These are phyloP conservation scores for Juglanconis sp. DNA, from an alignment of 2,329 filamentous ascomycete species.

Conservation along the genomic window DNA sequence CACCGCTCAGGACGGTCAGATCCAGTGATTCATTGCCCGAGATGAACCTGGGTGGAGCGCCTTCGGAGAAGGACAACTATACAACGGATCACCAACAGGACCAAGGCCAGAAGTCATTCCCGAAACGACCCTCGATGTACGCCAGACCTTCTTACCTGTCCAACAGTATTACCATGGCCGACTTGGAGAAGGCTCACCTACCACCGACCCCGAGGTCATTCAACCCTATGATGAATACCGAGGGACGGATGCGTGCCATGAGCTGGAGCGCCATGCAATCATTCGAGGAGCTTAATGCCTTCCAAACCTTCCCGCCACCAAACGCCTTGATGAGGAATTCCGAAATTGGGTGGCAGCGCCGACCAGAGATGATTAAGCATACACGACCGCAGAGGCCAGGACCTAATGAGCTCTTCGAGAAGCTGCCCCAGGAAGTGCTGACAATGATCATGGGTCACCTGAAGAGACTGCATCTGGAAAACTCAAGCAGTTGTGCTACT, in stretches of 20 bases:
- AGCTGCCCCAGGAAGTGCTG: conserved; percentile 57
- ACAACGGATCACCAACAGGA: neutral
- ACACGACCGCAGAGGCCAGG: conserved; percentile 27
- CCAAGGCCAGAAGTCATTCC: neutral
- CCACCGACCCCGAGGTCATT: conserved; percentile 34
- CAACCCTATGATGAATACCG: conserved; percentile 25
- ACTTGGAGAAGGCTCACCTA: neutral
- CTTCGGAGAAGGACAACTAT: neutral
- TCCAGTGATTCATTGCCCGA: conserved; percentile 3
- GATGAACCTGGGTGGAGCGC: neutral
- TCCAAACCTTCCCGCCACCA: conserved; percentile 9
- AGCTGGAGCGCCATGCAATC: conserved; percentile 28
- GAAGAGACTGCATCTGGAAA: conserved; percentile 47
- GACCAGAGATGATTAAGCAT: conserved; percentile 28
- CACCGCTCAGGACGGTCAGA: conserved; percentile 9
- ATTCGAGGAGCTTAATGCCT: conserved; percentile 19
- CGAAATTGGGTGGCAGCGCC: neutral
- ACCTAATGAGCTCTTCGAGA: conserved; percentile 52
- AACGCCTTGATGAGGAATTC: conserved; percentile 5
- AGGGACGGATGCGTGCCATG: conserved; percentile 23
- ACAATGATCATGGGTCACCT: conserved; percentile 54
- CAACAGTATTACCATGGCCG: conserved; percentile 19
- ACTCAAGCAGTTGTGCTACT: conserved; percentile 52
- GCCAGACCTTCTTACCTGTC: conserved; percentile 25
- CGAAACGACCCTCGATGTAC: conserved; percentile 18